Evolutionary conservation across 805 yeast genomes (phyloP).

Genomic region (Pichia gijzeniarum): DNA sequence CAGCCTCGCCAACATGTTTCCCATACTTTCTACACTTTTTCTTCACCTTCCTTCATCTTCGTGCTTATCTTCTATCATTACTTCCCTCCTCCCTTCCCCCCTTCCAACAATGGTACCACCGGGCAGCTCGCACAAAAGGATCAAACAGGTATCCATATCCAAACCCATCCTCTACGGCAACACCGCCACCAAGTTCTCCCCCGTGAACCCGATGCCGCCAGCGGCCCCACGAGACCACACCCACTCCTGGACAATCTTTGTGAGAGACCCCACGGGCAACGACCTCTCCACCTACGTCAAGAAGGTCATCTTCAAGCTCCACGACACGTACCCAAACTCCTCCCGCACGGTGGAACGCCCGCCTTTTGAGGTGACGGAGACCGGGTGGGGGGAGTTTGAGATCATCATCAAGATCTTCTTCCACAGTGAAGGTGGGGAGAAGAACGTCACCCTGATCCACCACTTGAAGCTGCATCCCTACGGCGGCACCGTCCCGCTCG

Average conservation of each 20-base stretch:
- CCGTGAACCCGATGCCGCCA: conserved; percentile 41
- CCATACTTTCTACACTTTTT: too few species aligned
- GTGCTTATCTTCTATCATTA: too few species aligned
- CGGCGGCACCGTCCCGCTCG: conserved; percentile 26
- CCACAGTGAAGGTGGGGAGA: conserved; percentile 81
- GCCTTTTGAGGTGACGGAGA: conserved; percentile 91
- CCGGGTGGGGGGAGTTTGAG: conserved; percentile 99
- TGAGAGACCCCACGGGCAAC: conserved; percentile 71
- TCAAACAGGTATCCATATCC: conserved; percentile 54
- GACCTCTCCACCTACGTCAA: conserved; percentile 79
- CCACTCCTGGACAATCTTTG: conserved; percentile 92
- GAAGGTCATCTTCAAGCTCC: conserved; percentile 88
- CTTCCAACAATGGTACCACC: conserved; percentile 28
- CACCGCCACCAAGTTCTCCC: conserved; percentile 60
- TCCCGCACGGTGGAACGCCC: conserved; percentile 83
- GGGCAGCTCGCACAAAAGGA: conserved; percentile 26
- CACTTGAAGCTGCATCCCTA: conserved; percentile 90
- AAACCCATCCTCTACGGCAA: conserved; percentile 82
- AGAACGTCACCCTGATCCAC: conserved; percentile 78
- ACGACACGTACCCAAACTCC: conserved; percentile 87
- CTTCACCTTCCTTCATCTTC: too few species aligned
- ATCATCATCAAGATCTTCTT: conserved; percentile 82
- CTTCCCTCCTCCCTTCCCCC: too few species aligned
- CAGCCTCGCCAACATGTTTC: too few species aligned
- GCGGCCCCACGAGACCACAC: conserved; percentile 85